phyloP scores from a whole-genome alignment of 2,329 filamentous ascomycete species.

The Cladosporium sp. region DNA sequence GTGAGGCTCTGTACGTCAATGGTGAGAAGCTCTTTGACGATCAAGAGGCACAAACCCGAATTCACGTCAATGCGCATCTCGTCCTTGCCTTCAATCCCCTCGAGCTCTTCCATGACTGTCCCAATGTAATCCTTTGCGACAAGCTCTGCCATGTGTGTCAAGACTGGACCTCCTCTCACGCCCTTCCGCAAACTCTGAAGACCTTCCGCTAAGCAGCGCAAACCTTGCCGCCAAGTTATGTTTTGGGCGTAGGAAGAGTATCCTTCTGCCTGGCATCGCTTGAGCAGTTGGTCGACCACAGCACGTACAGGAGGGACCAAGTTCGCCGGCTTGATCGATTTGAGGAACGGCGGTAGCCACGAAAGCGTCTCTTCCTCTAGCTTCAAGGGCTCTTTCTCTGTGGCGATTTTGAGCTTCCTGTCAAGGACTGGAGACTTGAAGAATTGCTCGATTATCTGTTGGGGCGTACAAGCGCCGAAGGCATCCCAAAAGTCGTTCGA shows the following conservation, averaged over 20 bases:
- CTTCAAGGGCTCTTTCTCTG: slow-evolving; percentile 54
- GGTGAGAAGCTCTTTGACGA: slow-evolving; percentile 66
- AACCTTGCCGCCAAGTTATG: slow-evolving; percentile 64
- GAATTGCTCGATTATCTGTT: slow-evolving; percentile 79
- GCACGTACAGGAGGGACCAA: slow-evolving; percentile 77
- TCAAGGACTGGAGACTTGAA: slow-evolving; percentile 70
- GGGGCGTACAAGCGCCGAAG: slow-evolving; percentile 76
- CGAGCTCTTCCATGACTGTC: slow-evolving; percentile 31
- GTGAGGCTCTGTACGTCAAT: slow-evolving; percentile 71
- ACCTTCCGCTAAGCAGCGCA: slow-evolving; percentile 37
- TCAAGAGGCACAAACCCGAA: slow-evolving; percentile 57
- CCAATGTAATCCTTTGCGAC: slow-evolving; percentile 33
- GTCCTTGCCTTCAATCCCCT: slow-evolving; percentile 33
- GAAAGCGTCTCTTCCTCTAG: slow-evolving; percentile 61
- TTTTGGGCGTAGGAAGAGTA: slow-evolving; percentile 60
- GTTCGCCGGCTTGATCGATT: slow-evolving; percentile 73
- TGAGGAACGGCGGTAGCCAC: slow-evolving; percentile 77
- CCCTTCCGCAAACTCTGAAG: slow-evolving; percentile 24
- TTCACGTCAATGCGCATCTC: slow-evolving; percentile 36
- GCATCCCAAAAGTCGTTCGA: slow-evolving; percentile 85
- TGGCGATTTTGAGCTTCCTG: slow-evolving; percentile 57
- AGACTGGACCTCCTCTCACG: slow-evolving; percentile 32
- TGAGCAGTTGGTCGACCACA: slow-evolving; percentile 73
- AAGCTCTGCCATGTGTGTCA: slow-evolving; percentile 33
- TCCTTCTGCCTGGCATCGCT: slow-evolving; percentile 57